These are phyloP conservation scores for Ogataea pilisensis DNA, from an alignment of 805 yeast species.

Conservation along the genomic window DNA sequence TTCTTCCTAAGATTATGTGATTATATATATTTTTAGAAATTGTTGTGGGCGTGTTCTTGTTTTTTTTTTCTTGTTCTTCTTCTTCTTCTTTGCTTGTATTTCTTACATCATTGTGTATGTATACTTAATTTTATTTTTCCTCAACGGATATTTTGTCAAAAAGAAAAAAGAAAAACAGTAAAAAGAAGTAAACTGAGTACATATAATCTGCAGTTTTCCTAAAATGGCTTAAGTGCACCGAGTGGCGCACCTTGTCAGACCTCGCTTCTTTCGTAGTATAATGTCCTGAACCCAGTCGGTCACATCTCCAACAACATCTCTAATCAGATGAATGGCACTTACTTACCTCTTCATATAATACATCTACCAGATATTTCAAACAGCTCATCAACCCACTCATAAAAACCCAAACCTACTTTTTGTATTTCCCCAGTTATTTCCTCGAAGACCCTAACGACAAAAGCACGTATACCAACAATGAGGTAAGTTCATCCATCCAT, in stretches of 20 bases:
- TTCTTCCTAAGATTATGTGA: not conserved
- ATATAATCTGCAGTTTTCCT: too few species aligned
- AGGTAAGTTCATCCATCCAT: not conserved
- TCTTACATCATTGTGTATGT: not conserved
- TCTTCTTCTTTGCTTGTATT: not conserved
- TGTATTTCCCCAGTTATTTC: not conserved
- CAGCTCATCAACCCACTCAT: not conserved
- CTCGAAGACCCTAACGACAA: not conserved
- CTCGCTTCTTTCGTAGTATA: too few species aligned
- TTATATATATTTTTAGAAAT: not conserved
- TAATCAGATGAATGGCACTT: too few species aligned
- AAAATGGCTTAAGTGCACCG: not conserved
- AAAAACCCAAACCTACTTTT: not conserved
- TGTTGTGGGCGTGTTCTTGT: not conserved
- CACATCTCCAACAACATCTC: too few species aligned
- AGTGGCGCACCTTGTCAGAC: not conserved
- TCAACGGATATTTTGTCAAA: slow-evolving; percentile 11
- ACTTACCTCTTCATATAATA: too few species aligned
- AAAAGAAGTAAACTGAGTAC: too few species aligned
- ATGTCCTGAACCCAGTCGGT: too few species aligned
- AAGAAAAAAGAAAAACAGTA: too few species aligned
- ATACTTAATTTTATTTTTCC: slow-evolving; percentile 7
- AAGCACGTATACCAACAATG: not conserved
- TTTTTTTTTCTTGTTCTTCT: slow-evolving; percentile 1
- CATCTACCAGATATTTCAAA: too few species aligned